Conservation (phyloP, 2,329 filamentous ascomycete genomes). For the Exophiala bonariae region DNA sequence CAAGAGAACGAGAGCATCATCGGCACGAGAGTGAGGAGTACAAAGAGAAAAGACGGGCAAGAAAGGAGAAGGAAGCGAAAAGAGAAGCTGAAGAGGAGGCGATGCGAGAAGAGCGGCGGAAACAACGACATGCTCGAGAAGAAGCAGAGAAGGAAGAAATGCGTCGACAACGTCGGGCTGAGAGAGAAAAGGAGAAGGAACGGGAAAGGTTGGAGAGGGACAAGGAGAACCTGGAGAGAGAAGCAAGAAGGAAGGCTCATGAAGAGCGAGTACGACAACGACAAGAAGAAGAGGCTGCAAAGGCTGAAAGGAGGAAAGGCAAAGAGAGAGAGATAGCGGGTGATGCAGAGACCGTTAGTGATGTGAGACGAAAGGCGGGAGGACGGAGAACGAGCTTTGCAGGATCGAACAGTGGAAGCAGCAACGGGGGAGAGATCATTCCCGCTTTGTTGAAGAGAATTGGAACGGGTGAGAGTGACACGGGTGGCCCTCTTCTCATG, state of each 20-base stretch:
- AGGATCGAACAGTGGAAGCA: conserved; percentile 18
- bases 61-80: conserved; percentile 22
- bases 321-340: conserved; percentile 9
- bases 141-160: conserved; percentile 15
- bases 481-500: conserved; percentile 38
- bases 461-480: conserved; percentile 42
- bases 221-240: conserved; percentile 14
- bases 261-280: conserved; percentile 23
- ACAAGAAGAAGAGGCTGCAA: conserved; percentile 23
- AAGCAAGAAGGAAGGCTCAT: conserved; percentile 8
- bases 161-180: conserved; percentile 11
- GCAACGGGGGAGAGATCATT: conserved; percentile 9
- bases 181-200: conserved; percentile 8
- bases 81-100: conserved; percentile 16
- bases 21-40: conserved; percentile 24
- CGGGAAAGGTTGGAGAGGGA: conserved; percentile 5
- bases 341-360: not conserved
- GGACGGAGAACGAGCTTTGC: conserved; percentile 19
- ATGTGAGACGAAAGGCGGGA: conserved; percentile 2
- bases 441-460: conserved; percentile 29
- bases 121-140: conserved; percentile 27
- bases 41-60: conserved; percentile 19
- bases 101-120: conserved; percentile 26
- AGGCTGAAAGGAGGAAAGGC: conserved; percentile 12
- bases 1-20: conserved; percentile 31